A percentile compares a stretch with the other conserved stretches of the same genome.
Evolutionary conservation across 768 basidiomycete genomes (phyloP).

Genomic region (Cystofilobasidium bisporidii): DNA sequence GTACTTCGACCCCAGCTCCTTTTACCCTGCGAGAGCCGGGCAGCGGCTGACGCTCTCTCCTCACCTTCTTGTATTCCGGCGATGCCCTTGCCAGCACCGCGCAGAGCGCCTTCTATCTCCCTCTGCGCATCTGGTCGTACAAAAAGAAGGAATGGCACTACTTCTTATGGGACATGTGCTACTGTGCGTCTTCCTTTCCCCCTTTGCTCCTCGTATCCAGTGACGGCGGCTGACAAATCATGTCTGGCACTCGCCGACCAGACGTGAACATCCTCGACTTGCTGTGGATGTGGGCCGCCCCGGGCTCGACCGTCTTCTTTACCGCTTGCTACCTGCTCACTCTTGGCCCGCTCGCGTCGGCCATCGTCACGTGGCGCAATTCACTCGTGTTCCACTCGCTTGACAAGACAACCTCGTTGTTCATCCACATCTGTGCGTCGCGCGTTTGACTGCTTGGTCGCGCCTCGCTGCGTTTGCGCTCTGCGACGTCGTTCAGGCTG

Average conservation of each 20-base stretch:
- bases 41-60: background rate
- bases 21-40: too few relatives aligned
- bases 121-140: constrained; percentile 72
- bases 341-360: constrained; percentile 80
- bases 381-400: constrained; percentile 94
- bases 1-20: too few relatives aligned
- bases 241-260: constrained; percentile 11
- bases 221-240: too few relatives aligned
- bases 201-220: background rate
- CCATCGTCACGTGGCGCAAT: constrained; percentile 97
- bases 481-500: too few relatives aligned
- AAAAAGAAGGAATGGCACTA: constrained; percentile 46
- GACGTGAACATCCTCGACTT: constrained; percentile 76
- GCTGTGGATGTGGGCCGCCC: constrained; percentile 82
- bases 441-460: background rate
- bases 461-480: too few relatives aligned
- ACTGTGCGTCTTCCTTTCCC: constrained; percentile 5
- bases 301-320: constrained; percentile 65
- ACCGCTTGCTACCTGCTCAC: constrained; percentile 87
- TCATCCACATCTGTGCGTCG: constrained; percentile 82
- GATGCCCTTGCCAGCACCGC: constrained; percentile 45
- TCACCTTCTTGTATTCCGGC: constrained; percentile 16
- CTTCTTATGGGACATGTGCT: constrained; percentile 25
- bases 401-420: constrained; percentile 88
- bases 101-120: constrained; percentile 67